These are phyloP conservation scores for Populus trichocarpa DNA, from an alignment of 441 rosid species.

Conservation along the genomic window DNA sequence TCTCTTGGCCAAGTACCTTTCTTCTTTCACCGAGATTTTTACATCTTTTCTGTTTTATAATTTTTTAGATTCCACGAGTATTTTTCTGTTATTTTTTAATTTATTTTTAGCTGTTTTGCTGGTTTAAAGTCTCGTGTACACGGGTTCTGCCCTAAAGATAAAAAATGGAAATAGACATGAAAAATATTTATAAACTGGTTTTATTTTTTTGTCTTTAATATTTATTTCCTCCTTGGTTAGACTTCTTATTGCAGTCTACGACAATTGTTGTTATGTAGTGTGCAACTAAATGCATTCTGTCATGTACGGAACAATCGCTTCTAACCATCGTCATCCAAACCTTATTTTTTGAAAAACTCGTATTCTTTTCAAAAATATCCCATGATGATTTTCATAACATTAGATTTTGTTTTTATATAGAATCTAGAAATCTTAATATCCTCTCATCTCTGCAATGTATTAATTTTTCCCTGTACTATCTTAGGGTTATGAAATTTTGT, in stretches of 20 bases:
- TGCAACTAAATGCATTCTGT: not conserved
- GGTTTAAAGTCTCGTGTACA: no score
- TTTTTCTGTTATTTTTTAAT: no score
- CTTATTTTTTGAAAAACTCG: not conserved
- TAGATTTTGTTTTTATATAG: not conserved
- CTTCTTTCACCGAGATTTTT: no score
- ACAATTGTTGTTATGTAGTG: not conserved
- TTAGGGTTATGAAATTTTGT: not conserved
- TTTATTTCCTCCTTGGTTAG: not conserved
- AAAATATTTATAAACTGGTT: not conserved
- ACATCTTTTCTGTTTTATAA: no score
- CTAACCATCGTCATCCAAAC: not conserved
- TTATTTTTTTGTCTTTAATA: not conserved
- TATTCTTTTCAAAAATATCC: not conserved
- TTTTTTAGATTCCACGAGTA: no score
- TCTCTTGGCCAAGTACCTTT: no score
- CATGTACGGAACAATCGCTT: not conserved
- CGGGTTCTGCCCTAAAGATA: no score
- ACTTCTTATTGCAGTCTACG: not conserved
- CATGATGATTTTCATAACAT: not conserved
- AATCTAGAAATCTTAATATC: not conserved
- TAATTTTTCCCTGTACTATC: not conserved
- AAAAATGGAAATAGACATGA: not conserved
- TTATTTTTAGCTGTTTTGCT: no score
- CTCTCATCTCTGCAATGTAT: not conserved